Conservation (phyloP, 345 rosid genomes). For the Iberis pinnata region DNA sequence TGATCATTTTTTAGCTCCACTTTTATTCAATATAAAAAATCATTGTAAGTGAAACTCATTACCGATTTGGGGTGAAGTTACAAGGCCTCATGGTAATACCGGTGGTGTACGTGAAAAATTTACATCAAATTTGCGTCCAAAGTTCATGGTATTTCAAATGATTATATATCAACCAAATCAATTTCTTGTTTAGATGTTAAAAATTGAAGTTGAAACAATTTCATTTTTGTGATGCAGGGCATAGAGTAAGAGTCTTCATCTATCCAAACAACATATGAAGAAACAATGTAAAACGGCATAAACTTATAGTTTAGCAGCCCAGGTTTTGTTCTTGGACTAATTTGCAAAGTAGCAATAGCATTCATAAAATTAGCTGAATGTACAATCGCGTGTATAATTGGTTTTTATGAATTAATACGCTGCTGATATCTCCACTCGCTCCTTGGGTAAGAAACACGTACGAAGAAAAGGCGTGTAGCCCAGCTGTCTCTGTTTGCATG, state of each 20-base stretch:
- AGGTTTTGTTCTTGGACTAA: constrained; percentile 26
- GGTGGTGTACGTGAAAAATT: constrained; percentile 65
- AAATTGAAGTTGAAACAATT: background rate
- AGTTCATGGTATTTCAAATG: constrained; percentile 41
- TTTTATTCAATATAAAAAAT: too few relatives aligned
- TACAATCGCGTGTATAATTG: too few relatives aligned
- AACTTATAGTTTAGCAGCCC: constrained; percentile 20
- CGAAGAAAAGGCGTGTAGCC: too few relatives aligned
- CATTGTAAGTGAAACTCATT: background rate
- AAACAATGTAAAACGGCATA: constrained; percentile 2
- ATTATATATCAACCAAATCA: background rate
- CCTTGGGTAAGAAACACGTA: too few relatives aligned
- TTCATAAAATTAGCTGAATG: too few relatives aligned
- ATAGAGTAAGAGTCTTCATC: constrained; percentile 52
- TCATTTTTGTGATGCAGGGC: constrained; percentile 35
- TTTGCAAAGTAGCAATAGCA: too few relatives aligned
- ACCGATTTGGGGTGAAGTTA: constrained; percentile 64
- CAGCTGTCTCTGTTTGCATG: too few relatives aligned
- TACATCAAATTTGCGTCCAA: constrained; percentile 65
- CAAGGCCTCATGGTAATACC: constrained; percentile 64
- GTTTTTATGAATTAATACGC: too few relatives aligned
- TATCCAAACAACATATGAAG: constrained; percentile 46
- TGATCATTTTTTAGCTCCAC: background rate
- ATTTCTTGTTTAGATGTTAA: background rate
- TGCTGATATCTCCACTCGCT: too few relatives aligned